phyloP scores from a whole-genome alignment of 768 basidiomycete species.

The Mycena rosella region DNA sequence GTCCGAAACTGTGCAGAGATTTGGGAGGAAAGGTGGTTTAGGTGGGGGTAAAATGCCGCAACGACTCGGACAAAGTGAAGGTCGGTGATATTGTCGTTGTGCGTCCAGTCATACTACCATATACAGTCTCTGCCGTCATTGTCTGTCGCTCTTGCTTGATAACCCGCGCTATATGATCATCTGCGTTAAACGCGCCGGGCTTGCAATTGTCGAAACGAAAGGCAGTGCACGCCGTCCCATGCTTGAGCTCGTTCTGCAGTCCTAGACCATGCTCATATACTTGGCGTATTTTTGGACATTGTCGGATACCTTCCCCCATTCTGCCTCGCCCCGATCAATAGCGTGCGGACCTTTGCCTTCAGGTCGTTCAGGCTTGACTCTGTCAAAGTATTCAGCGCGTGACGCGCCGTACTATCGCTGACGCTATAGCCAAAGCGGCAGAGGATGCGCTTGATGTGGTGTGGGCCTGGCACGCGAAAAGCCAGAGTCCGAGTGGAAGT shows the following conservation, averaged over 20 bases:
- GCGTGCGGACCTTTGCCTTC: slow-evolving; percentile 6
- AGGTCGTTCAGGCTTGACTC: background rate
- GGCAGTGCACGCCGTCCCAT: background rate
- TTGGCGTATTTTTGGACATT: background rate
- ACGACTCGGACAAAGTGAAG: too few relatives aligned
- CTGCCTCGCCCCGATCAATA: background rate
- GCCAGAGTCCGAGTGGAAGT: too few relatives aligned
- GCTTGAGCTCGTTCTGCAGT: background rate
- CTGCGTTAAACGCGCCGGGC: slow-evolving; percentile 1
- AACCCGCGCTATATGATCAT: background rate
- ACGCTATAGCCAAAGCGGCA: too few relatives aligned
- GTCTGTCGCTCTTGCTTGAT: background rate
- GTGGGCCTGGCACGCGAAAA: too few relatives aligned
- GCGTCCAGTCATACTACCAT: background rate
- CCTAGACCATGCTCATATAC: background rate
- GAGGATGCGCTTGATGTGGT: too few relatives aligned
- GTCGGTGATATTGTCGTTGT: too few relatives aligned
- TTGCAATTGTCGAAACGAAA: background rate
- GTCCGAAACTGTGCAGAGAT: too few relatives aligned
- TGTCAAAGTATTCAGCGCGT: slow-evolving; percentile 22
- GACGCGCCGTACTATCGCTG: slow-evolving; percentile 33
- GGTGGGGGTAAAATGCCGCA: too few relatives aligned
- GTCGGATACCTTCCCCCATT: background rate
- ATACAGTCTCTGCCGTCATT: background rate
- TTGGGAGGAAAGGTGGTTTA: too few relatives aligned